These are phyloP conservation scores for Fraxinus floribunda DNA, from an alignment of 305 asterid genomes.

Conservation along the genomic window DNA sequence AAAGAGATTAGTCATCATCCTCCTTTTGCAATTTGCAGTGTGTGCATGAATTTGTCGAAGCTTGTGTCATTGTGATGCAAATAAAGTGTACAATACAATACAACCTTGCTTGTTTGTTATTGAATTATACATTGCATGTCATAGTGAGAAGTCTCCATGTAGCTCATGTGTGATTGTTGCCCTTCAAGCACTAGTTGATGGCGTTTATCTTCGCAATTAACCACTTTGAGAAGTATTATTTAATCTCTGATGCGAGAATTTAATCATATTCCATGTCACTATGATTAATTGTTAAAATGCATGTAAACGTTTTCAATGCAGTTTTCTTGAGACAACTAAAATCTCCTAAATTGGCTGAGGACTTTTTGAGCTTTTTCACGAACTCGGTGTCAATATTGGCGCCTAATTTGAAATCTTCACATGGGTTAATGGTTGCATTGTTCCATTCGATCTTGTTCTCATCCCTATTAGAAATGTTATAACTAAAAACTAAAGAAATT, in stretches of 20 bases:
- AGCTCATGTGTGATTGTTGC: not conserved
- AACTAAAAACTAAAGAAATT: no score
- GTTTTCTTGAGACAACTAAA: not conserved
- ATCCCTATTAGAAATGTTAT: no score
- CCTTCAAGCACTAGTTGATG: not conserved
- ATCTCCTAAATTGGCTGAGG: not conserved
- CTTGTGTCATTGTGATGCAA: not conserved
- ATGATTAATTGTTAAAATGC: not conserved
- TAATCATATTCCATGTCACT: not conserved
- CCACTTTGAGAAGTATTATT: not conserved
- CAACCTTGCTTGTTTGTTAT: not conserved
- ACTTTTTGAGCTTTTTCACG: not conserved
- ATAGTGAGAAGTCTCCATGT: not conserved
- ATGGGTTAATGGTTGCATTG: no score
- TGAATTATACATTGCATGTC: not conserved
- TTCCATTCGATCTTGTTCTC: no score
- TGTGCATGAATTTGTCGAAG: conserved; percentile 46
- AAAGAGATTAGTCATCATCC: conserved; percentile 38
- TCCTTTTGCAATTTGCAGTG: not conserved
- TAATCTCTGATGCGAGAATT: not conserved
- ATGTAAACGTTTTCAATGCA: not conserved
- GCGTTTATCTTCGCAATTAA: not conserved
- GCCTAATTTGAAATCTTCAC: no score
- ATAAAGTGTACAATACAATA: not conserved
- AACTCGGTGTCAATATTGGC: not conserved